A percentile compares a stretch with the other conserved stretches of the same genome.
phyloP scores from a whole-genome alignment of 2,329 filamentous ascomycete species.

The Beauveria pseudobassiana region DNA sequence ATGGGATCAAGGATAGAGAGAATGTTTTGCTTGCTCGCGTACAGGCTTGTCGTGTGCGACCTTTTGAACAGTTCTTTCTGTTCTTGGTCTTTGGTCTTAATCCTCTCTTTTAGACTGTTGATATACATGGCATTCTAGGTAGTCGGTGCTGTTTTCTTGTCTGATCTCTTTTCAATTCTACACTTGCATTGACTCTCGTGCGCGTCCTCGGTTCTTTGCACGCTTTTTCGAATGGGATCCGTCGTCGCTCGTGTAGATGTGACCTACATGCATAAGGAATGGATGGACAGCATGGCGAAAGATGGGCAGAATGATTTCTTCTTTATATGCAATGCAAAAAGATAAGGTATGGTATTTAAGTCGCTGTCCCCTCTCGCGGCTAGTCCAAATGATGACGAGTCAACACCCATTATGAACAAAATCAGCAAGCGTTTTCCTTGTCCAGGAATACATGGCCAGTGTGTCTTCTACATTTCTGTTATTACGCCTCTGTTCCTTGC shows the following conservation, averaged over 20 bases:
- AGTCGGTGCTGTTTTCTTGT: neutral
- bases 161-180: neutral
- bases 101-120: neutral
- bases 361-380: neutral
- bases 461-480: neutral
- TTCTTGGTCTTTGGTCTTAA: neutral
- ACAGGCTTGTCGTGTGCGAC: neutral
- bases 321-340: neutral
- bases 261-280: no score
- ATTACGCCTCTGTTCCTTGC: neutral
- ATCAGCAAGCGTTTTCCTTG: neutral
- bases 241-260: no score
- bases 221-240: no score
- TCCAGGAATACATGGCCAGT: neutral
- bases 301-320: neutral
- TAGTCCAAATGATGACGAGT: neutral
- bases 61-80: neutral
- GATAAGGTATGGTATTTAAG: neutral
- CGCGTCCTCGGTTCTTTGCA: no score
- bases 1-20: neutral
- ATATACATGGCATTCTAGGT: neutral
- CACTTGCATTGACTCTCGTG: neutral
- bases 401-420: neutral
- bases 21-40: neutral
- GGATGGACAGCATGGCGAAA: neutral